Percentiles rank a stretch among this genome's conserved stretches.
Conservation (phyloP, 805 yeast genomes). For the Cephaloascus fragrans region DNA sequence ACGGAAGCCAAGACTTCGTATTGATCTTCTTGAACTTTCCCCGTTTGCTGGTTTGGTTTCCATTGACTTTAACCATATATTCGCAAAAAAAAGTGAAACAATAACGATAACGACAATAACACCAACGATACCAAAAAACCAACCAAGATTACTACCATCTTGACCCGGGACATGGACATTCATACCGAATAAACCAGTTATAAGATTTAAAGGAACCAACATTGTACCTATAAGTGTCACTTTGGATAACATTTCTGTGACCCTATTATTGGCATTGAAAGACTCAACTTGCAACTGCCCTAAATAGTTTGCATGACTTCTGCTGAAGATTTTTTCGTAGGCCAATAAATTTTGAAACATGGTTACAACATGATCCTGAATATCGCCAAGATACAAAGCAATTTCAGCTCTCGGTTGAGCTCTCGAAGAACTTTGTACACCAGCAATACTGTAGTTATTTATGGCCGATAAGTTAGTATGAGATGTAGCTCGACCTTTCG, state of each 20-base stretch:
- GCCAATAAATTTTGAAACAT: slow-evolving; percentile 88
- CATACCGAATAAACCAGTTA: slow-evolving; percentile 95
- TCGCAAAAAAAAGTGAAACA: slow-evolving; percentile 14
- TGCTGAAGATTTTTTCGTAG: slow-evolving; percentile 85
- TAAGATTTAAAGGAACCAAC: slow-evolving; percentile 78
- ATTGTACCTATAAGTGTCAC: slow-evolving; percentile 88
- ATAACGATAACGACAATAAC: slow-evolving; percentile 14
- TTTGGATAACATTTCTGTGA: slow-evolving; percentile 79
- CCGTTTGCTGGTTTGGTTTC: slow-evolving; percentile 3
- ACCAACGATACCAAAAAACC: slow-evolving; percentile 29
- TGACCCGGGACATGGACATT: slow-evolving; percentile 83
- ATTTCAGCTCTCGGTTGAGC: slow-evolving; percentile 79
- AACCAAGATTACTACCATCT: slow-evolving; percentile 29
- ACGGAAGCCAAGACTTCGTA: slow-evolving; percentile 13
- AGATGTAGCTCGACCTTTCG: slow-evolving; percentile 3
- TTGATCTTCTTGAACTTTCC: slow-evolving; percentile 9
- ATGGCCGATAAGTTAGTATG: slow-evolving; percentile 10
- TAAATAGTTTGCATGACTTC: slow-evolving; percentile 86
- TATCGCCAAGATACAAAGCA: slow-evolving; percentile 88
- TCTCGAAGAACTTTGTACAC: slow-evolving; percentile 4
- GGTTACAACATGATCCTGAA: slow-evolving; percentile 93
- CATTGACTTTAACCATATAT: slow-evolving; percentile 11
- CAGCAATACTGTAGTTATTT: slow-evolving; percentile 1
- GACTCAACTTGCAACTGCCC: slow-evolving; percentile 93
- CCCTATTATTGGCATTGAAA: slow-evolving; percentile 74